Conservation (phyloP, 139 green algal genomes). For the Chlamydomonas sp. region DNA sequence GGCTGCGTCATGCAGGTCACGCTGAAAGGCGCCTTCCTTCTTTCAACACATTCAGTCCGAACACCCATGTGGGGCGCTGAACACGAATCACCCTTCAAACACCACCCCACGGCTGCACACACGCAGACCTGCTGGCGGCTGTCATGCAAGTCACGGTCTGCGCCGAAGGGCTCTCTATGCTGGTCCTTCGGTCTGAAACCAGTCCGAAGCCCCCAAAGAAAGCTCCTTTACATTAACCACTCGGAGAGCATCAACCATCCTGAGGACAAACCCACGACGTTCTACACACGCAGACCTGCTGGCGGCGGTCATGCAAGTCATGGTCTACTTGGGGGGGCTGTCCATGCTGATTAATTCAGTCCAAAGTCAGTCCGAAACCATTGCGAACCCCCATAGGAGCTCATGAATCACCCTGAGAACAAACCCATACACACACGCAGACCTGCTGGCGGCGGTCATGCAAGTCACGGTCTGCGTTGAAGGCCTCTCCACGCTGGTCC, state of each 20-base stretch:
- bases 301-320: constrained; percentile 17
- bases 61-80: no score
- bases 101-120: not conserved
- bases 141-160: not conserved
- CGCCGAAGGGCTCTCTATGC: no score
- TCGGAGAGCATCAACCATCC: not conserved
- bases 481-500: no score
- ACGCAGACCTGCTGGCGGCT: not conserved
- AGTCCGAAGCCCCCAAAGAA: no score
- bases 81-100: no score
- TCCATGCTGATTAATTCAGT: not conserved
- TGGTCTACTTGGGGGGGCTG: constrained; percentile 19
- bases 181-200: no score
- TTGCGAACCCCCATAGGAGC: no score
- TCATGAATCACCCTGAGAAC: no score
- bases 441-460: not conserved
- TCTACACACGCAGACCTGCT: constrained; percentile 12
- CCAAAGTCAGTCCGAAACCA: no score
- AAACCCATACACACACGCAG: not conserved
- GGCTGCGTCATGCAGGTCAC: not conserved
- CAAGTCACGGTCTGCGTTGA: not conserved
- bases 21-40: not conserved
- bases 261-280: not conserved
- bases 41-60: no score
- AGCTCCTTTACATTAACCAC: constrained; percentile 9